Conservation (phyloP, 108 stramenopile species). For the Hondaea fermentalgiana region DNA sequence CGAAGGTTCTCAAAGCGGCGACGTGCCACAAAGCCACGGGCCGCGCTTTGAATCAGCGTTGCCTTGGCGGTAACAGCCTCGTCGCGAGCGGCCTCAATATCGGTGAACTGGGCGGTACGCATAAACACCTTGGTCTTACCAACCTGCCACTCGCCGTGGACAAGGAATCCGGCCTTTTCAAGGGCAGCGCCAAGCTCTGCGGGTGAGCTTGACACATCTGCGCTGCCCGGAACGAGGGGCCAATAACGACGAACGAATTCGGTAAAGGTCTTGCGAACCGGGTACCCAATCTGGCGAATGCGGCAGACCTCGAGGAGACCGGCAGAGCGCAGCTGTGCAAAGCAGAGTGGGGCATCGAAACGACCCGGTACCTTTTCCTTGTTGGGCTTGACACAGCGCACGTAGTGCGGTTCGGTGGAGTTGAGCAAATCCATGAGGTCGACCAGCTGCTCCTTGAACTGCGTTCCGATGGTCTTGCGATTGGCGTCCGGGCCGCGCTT, state of each 20-base stretch:
- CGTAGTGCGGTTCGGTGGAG: conserved; percentile 67
- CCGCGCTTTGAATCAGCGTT: neutral
- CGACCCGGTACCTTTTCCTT: conserved; percentile 51
- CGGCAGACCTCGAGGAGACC: conserved; percentile 72
- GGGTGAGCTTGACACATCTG: neutral
- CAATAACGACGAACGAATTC: conserved; percentile 49
- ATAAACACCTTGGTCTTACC: conserved; percentile 55
- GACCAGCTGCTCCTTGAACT: conserved; percentile 67
- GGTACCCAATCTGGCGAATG: conserved; percentile 45
- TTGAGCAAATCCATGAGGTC: conserved; percentile 70
- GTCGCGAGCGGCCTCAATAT: conserved; percentile 47
- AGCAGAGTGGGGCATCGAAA: conserved; percentile 66
- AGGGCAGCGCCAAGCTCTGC: conserved; percentile 34
- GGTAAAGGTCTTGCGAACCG: conserved; percentile 44
- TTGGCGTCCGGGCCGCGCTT: neutral
- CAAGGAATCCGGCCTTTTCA: conserved; percentile 17
- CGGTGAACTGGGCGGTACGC: conserved; percentile 38
- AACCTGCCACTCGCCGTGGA: conserved; percentile 32
- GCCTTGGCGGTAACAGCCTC: conserved; percentile 23
- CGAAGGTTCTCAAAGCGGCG: neutral
- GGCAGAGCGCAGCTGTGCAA: conserved; percentile 74
- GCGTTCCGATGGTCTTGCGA: conserved; percentile 33
- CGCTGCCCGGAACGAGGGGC: neutral
- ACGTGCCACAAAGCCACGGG: conserved; percentile 20
- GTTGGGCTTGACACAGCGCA: conserved; percentile 85